A percentile compares a stretch with the other conserved stretches of the same genome.
These are phyloP conservation scores for Aspergillus tanneri DNA, from an alignment of 2,329 filamentous ascomycete species.

Conservation along the genomic window DNA sequence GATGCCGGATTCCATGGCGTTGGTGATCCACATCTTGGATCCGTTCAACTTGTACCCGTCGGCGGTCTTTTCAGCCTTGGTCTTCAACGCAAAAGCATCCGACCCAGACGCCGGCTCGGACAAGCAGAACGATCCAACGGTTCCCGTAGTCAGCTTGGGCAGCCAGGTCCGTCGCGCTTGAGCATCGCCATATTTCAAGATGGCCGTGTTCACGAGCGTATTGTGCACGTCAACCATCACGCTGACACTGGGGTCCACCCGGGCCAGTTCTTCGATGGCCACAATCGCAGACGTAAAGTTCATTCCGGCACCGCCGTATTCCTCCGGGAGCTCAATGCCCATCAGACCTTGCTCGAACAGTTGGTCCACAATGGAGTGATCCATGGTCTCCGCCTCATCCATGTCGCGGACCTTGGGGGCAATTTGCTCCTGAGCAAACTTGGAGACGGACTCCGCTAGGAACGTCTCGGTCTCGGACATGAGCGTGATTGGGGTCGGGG, in stretches of 20 bases:
- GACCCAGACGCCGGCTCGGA: constrained; percentile 91
- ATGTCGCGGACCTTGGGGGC: constrained; percentile 91
- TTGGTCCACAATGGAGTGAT: constrained; percentile 80
- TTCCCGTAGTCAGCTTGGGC: constrained; percentile 84
- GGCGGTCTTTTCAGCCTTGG: constrained; percentile 79
- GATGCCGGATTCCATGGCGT: constrained; percentile 87
- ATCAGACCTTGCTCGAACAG: constrained; percentile 97
- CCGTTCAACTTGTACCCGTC: constrained; percentile 85
- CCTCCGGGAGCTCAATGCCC: constrained; percentile 96
- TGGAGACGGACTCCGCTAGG: constrained; percentile 86
- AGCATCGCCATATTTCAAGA: constrained; percentile 79
- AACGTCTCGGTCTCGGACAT: constrained; percentile 84
- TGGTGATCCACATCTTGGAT: constrained; percentile 99
- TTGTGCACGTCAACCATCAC: constrained; percentile 98
- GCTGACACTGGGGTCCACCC: constrained; percentile 90
- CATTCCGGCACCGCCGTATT: constrained; percentile 95
- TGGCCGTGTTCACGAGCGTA: constrained; percentile 90
- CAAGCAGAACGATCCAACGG: constrained; percentile 86
- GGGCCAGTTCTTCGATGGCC: constrained; percentile 92
- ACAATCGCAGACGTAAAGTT: constrained; percentile 97
- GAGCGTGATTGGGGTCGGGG: constrained; percentile 89
- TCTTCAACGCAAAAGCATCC: constrained; percentile 92
- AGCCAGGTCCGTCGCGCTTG: constrained; percentile 81
- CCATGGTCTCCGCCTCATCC: constrained; percentile 96
- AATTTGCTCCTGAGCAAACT: constrained; percentile 86